Evolutionary conservation across 2,329 filamentous ascomycete species (phyloP).

Genomic region (Biscogniauxia sp.): DNA sequence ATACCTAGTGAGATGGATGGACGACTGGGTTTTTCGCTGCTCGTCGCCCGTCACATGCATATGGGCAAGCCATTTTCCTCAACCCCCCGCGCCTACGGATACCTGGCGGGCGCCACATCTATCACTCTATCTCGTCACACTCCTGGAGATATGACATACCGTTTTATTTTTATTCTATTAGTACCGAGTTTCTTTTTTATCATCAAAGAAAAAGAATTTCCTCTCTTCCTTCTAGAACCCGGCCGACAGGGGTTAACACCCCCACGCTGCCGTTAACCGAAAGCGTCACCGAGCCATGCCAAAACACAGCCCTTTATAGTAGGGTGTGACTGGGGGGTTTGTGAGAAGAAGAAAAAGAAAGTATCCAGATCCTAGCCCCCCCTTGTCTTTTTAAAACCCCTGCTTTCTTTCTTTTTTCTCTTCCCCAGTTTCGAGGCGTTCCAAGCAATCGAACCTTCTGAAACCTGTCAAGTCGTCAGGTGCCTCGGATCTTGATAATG

Average conservation of each 20-base stretch:
- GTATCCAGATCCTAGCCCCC: neutral
- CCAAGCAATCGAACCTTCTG: neutral
- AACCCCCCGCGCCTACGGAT: neutral
- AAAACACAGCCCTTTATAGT: neutral
- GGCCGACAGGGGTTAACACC: neutral
- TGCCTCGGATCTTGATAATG: neutral
- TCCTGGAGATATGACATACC: neutral
- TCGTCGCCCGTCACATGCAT: neutral
- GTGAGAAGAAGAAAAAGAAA: slow-evolving; percentile 4
- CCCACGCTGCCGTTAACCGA: neutral
- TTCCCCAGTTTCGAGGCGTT: slow-evolving; percentile 11
- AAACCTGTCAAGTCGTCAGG: neutral
- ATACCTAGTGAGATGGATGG: neutral
- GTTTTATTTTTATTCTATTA: neutral
- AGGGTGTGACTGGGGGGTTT: too few species aligned
- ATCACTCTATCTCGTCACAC: neutral
- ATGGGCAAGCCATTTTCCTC: neutral
- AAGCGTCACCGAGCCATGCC: neutral
- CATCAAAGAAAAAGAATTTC: neutral
- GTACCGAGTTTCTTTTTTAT: too few species aligned
- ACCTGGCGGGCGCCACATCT: neutral
- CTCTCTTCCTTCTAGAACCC: neutral
- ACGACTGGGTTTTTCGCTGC: neutral
- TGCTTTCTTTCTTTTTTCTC: slow-evolving; percentile 4
- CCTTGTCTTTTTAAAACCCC: slow-evolving; percentile 13